Evolutionary conservation across 768 basidiomycete species (phyloP).

Genomic region (Suillus bovinus): DNA sequence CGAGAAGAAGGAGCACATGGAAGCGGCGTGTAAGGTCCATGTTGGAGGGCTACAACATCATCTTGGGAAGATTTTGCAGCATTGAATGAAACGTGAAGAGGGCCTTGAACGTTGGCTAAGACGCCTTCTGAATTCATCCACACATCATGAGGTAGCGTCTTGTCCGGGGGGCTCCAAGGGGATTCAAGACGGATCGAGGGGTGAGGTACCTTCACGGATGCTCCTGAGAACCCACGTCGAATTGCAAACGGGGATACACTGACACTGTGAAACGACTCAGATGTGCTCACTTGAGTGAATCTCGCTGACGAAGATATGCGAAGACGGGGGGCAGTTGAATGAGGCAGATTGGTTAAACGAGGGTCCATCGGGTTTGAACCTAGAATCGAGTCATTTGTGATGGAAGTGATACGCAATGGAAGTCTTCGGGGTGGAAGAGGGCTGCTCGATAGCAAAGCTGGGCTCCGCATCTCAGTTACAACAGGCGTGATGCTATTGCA

Average conservation of each 20-base stretch:
- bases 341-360: background rate
- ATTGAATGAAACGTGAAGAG: background rate
- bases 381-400: background rate
- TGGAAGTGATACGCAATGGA: background rate
- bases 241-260: conserved; percentile 5
- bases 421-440: background rate
- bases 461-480: background rate
- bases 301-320: background rate
- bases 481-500: background rate
- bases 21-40: background rate
- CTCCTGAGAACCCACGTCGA: conserved; percentile 11
- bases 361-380: background rate
- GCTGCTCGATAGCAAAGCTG: background rate
- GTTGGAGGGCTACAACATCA: background rate
- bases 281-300: background rate
- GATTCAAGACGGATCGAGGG: conserved; percentile 23
- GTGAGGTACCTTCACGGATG: conserved; percentile 10
- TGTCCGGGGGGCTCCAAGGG: conserved; percentile 31
- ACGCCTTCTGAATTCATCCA: conserved; percentile 27
- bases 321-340: background rate
- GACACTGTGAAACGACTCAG: background rate
- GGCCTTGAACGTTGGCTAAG: conserved; percentile 20
- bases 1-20: background rate
- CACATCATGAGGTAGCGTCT: conserved; percentile 10
- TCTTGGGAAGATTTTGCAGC: background rate